Conservation (phyloP, 768 basidiomycete genomes). For the Lyophyllum decastes region DNA sequence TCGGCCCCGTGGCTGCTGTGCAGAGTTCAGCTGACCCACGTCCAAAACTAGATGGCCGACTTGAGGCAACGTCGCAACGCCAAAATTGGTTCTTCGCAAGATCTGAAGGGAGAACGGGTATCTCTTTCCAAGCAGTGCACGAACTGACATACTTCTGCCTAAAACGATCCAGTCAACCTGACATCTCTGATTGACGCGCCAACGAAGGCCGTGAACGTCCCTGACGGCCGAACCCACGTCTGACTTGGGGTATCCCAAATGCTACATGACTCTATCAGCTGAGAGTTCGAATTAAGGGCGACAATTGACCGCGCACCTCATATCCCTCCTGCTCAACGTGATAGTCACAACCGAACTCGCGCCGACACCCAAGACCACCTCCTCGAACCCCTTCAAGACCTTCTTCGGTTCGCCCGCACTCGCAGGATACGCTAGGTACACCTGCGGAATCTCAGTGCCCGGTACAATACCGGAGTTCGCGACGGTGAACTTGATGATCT, state of each 20-base stretch:
- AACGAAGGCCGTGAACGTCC: conserved; percentile 52
- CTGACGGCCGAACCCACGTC: conserved; percentile 49
- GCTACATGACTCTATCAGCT: conserved; percentile 21
- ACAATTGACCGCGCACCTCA: conserved; percentile 38
- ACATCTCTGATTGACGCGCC: conserved; percentile 55
- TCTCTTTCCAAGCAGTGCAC: background rate
- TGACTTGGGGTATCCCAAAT: conserved; percentile 58
- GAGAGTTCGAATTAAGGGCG: background rate
- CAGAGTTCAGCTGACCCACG: too few species aligned
- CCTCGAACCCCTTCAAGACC: conserved; percentile 54
- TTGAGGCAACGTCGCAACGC: too few species aligned
- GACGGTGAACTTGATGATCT: conserved; percentile 43
- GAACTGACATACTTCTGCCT: background rate
- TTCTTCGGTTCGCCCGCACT: conserved; percentile 48
- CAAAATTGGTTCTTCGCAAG: too few species aligned
- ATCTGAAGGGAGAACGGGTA: too few species aligned
- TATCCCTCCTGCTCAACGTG: conserved; percentile 38
- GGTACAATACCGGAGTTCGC: conserved; percentile 48
- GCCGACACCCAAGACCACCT: conserved; percentile 40
- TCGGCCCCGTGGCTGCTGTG: too few species aligned
- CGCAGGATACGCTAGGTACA: conserved; percentile 53
- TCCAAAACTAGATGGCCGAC: too few species aligned
- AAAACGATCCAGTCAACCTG: conserved; percentile 37
- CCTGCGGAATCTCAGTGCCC: conserved; percentile 55
- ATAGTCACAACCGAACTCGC: conserved; percentile 37